Conservation (phyloP, 2,329 filamentous ascomycete species). For the Apiospora arundinis region DNA sequence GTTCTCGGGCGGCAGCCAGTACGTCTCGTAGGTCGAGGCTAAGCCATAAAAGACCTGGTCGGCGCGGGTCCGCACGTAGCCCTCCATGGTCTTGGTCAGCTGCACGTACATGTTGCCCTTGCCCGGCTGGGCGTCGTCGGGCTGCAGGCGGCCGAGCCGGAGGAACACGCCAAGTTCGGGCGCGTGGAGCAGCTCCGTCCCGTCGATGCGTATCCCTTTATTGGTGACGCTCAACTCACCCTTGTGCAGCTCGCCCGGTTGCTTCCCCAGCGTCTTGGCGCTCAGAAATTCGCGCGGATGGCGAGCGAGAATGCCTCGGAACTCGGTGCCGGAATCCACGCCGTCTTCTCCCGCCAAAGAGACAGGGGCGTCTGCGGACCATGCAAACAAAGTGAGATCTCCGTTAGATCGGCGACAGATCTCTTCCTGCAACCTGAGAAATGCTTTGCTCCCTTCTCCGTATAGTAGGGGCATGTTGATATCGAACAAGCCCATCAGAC, state of each 20-base stretch:
- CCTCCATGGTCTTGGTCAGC: conserved; percentile 17
- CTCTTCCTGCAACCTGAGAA: conserved; percentile 23
- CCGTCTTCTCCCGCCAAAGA: neutral
- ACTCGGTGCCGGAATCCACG: neutral
- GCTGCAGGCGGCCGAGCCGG: conserved; percentile 6
- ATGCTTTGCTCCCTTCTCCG: conserved; percentile 41
- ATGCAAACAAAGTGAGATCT: conserved; percentile 18
- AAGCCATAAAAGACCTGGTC: neutral
- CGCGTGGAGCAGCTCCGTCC: conserved; percentile 15
- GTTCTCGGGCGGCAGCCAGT: conserved; percentile 19
- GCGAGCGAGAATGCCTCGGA: conserved; percentile 17
- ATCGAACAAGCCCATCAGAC: conserved; percentile 61
- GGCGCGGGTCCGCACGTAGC: conserved; percentile 11
- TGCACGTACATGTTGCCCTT: conserved; percentile 12
- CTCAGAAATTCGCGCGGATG: conserved; percentile 15
- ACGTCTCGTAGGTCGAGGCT: neutral
- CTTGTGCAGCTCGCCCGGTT: conserved; percentile 9
- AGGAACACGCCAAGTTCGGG: conserved; percentile 1
- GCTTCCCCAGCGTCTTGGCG: conserved; percentile 14
- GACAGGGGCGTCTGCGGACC: neutral
- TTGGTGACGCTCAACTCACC: conserved; percentile 19
- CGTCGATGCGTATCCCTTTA: conserved; percentile 21
- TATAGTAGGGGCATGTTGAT: conserved; percentile 71
- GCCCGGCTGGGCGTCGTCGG: neutral
- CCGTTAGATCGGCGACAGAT: conserved; percentile 28